phyloP scores from a whole-genome alignment of 139 green algal species.

The Chlorella sorokiniana region DNA sequence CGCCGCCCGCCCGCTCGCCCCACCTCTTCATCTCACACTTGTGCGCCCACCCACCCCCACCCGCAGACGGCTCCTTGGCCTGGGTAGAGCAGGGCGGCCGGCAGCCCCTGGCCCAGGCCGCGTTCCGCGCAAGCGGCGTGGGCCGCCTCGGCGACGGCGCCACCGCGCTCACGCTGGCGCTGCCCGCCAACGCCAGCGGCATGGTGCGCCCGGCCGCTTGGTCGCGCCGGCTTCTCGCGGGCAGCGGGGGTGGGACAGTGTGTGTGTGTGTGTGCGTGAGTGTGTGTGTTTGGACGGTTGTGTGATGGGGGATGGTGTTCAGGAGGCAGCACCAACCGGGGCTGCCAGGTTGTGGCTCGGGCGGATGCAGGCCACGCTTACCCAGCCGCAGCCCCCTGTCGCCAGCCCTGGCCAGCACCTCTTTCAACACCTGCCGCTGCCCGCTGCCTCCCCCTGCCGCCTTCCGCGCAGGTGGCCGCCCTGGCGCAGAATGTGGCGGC shows the following conservation, averaged over 20 bases:
- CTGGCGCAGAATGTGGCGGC: background rate
- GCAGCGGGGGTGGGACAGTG: too few relatives aligned
- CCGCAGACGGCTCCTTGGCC: slow-evolving; percentile 9
- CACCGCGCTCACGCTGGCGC: background rate
- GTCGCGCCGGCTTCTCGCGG: too few relatives aligned
- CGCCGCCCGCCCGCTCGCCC: too few relatives aligned
- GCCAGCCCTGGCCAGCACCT: background rate
- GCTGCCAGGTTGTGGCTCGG: too few relatives aligned
- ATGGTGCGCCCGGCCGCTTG: slow-evolving; percentile 1
- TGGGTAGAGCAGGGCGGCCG: slow-evolving; percentile 17
- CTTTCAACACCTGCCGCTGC: background rate
- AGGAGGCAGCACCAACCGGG: too few relatives aligned
- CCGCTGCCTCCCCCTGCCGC: too few relatives aligned
- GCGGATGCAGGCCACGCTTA: too few relatives aligned
- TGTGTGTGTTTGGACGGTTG: too few relatives aligned
- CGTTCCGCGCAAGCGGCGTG: background rate
- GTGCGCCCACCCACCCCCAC: background rate
- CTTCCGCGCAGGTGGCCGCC: background rate
- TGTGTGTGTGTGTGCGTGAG: too few relatives aligned
- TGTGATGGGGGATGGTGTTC: too few relatives aligned
- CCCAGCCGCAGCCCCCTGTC: background rate
- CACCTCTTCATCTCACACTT: background rate
- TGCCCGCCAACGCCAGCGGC: slow-evolving; percentile 14
- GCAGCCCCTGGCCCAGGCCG: background rate
- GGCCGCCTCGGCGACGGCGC: background rate